phyloP scores from a whole-genome alignment of 2,329 filamentous ascomycete genomes.

The Xylaria sp. region DNA sequence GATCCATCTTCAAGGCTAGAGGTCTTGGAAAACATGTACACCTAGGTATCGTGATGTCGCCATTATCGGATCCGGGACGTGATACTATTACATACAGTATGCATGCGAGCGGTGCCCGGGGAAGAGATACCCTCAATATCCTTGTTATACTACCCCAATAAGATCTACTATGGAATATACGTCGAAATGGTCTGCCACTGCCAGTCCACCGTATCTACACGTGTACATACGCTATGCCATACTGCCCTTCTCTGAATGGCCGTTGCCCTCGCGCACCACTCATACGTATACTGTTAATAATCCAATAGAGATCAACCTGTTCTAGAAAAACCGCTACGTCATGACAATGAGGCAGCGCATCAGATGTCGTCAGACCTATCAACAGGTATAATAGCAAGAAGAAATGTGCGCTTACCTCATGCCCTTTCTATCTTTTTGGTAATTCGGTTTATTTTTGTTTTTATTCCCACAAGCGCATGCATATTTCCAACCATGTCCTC shows the following conservation, averaged over 20 bases:
- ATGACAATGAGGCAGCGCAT: conserved; percentile 6
- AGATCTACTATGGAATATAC: conserved; percentile 15
- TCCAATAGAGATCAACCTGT: background rate
- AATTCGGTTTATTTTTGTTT: background rate
- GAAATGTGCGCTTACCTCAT: background rate
- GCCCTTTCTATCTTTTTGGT: background rate
- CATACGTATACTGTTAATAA: conserved; percentile 1
- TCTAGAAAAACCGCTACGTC: conserved; percentile 14
- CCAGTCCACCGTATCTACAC: background rate
- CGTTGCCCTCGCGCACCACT: conserved; percentile 13
- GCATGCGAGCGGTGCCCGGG: background rate
- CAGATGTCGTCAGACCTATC: conserved; percentile 1
- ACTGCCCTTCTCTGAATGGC: conserved; percentile 9
- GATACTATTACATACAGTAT: background rate
- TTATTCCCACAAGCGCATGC: background rate
- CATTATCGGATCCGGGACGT: background rate
- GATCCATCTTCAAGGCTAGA: too few relatives aligned
- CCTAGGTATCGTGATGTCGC: conserved; percentile 3
- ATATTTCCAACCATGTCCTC: conserved; percentile 20
- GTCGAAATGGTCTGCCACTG: conserved; percentile 6
- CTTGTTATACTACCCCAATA: conserved; percentile 7
- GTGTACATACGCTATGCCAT: background rate
- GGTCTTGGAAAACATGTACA: background rate
- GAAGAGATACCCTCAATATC: background rate
- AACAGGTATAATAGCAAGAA: conserved; percentile 7